Conservation (phyloP, 768 basidiomycete species). For the Macrolepiota fuliginosa region DNA sequence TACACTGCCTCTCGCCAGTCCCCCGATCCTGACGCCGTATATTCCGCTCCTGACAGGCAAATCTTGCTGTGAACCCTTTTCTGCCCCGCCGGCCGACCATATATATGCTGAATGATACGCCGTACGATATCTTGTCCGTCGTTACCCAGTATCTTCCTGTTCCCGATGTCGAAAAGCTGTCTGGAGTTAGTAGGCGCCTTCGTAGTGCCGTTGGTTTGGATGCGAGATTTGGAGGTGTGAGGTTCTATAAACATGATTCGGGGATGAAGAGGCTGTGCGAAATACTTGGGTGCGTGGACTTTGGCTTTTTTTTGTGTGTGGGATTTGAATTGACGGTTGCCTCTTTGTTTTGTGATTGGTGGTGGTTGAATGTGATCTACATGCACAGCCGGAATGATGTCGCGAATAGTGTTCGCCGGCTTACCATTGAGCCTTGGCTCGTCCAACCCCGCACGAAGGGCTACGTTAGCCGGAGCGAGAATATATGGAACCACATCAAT, state of each 20-base stretch:
- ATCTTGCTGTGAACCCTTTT: no score
- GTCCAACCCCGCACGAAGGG: slow-evolving; percentile 32
- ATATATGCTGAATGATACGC: slow-evolving; percentile 9
- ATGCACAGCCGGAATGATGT: background rate
- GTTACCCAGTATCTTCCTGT: slow-evolving; percentile 20
- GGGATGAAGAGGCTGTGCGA: slow-evolving; percentile 21
- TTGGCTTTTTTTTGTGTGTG: background rate
- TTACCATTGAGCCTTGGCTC: slow-evolving; percentile 37
- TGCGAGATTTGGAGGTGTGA: slow-evolving; percentile 20
- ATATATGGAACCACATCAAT: slow-evolving; percentile 24
- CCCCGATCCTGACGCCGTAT: background rate
- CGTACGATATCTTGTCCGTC: slow-evolving; percentile 23
- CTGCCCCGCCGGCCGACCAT: background rate
- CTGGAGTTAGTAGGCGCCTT: slow-evolving; percentile 21
- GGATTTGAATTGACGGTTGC: background rate
- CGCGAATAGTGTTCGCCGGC: background rate
- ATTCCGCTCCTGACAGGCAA: no score
- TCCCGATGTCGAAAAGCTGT: slow-evolving; percentile 16
- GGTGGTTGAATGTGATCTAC: background rate
- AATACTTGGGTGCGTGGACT: slow-evolving; percentile 19
- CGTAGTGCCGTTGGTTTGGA: slow-evolving; percentile 17
- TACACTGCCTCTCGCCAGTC: background rate
- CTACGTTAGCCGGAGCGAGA: slow-evolving; percentile 27
- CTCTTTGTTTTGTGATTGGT: background rate
- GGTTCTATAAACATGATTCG: slow-evolving; percentile 19